Evolutionary conservation across 163 green algal species (phyloP).

Genomic region (Scenedesmus sp.): DNA sequence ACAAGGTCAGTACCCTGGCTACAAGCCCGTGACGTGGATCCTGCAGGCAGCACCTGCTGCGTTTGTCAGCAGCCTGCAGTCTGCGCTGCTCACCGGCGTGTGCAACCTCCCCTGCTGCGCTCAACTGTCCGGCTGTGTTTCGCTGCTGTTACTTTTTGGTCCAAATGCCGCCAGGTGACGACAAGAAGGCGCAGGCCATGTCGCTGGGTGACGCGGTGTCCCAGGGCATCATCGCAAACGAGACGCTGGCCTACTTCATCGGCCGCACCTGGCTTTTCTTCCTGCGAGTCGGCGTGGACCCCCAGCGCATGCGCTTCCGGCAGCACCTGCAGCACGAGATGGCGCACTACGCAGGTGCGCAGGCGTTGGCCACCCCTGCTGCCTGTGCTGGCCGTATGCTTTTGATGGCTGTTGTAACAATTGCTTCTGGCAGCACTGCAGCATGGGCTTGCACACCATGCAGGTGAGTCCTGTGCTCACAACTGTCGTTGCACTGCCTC

Average conservation of each 20-base stretch:
- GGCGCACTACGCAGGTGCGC: slow-evolving; percentile 54
- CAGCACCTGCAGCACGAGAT: slow-evolving; percentile 99
- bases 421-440: slow-evolving; percentile 96
- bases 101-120: neutral
- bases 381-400: neutral
- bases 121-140: neutral
- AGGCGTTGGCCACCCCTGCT: no score
- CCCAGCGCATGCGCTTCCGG: slow-evolving; percentile 88
- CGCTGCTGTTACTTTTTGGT: neutral
- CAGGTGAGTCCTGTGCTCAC: neutral
- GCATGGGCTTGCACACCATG: slow-evolving; percentile 78
- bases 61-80: no score
- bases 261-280: slow-evolving; percentile 98
- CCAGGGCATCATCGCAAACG: slow-evolving; percentile 95
- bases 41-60: no score
- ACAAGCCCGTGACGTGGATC: no score
- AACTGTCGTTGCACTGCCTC: neutral
- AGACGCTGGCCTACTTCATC: slow-evolving; percentile 99
- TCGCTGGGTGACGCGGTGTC: slow-evolving; percentile 85
- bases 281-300: slow-evolving; percentile 77
- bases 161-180: slow-evolving; percentile 71
- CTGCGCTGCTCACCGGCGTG: no score
- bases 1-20: no score
- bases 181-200: slow-evolving; percentile 90
- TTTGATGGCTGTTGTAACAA: neutral